Percentiles rank a stretch among this genome's conserved stretches.
These are phyloP conservation scores for Ulmus americana DNA, from an alignment of 331 rosid genomes.

Conservation along the genomic window DNA sequence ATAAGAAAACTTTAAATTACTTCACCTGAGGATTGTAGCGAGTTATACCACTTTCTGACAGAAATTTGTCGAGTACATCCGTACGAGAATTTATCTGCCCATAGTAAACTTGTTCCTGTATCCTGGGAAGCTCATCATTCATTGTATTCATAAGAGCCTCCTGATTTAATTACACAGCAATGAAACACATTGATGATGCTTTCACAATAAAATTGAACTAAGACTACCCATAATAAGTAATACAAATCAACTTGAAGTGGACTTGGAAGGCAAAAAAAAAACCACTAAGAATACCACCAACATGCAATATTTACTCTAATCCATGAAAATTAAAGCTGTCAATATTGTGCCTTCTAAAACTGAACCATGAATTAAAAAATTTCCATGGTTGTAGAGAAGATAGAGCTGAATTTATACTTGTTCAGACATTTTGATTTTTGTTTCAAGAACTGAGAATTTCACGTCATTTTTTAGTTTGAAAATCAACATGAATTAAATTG, in stretches of 20 bases:
- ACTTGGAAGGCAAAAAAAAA: not conserved
- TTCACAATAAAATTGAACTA: not conserved
- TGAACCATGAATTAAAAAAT: not conserved
- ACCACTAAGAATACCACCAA: not conserved
- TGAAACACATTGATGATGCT: constrained; percentile 1
- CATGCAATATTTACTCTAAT: not conserved
- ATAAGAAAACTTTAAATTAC: constrained; percentile 2
- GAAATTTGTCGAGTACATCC: constrained; percentile 66
- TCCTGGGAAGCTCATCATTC: constrained; percentile 86
- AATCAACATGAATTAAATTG: no score
- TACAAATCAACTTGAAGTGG: constrained; percentile 1
- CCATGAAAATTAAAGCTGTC: not conserved
- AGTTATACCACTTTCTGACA: constrained; percentile 78
- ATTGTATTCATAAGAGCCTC: constrained; percentile 74
- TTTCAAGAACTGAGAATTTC: no score
- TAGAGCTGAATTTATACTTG: no score
- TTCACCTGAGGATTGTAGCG: constrained; percentile 93
- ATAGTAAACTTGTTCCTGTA: constrained; percentile 93
- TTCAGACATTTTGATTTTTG: no score
- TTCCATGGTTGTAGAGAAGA: no score
- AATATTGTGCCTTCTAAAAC: not conserved
- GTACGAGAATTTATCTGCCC: constrained; percentile 82
- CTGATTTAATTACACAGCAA: constrained; percentile 41
- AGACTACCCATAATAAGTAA: not conserved
- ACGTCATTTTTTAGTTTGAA: no score